Conservation (phyloP, 176 grass and related monocot species). For the Elymus sibiricus region DNA sequence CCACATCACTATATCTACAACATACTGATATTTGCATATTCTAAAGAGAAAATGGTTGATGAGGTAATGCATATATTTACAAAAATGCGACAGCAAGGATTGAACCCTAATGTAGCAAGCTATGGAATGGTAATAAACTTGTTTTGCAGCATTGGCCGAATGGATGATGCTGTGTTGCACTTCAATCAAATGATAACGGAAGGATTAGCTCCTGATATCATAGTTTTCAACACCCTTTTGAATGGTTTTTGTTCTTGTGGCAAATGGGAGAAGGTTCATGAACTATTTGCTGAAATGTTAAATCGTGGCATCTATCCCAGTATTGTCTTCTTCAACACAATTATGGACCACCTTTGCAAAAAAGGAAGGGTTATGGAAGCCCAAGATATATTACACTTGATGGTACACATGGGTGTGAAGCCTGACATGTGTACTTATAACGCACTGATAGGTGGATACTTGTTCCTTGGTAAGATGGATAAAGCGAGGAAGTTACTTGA, state of each 20-base stretch:
- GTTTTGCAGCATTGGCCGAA: background rate
- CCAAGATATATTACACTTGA: background rate
- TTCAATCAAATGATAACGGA: background rate
- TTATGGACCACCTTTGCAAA: background rate
- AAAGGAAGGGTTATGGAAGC: background rate
- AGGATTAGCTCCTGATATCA: background rate
- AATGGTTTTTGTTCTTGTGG: background rate
- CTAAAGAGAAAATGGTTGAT: background rate
- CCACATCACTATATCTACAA: background rate
- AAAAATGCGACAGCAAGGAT: background rate
- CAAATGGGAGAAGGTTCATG: background rate
- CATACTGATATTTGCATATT: background rate
- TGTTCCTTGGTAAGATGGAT: background rate
- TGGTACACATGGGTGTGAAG: background rate
- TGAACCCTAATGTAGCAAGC: background rate
- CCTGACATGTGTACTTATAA: background rate
- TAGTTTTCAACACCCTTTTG: background rate
- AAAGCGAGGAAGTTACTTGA: background rate
- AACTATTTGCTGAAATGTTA: background rate
- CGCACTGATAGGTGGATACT: background rate
- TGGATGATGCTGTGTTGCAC: background rate
- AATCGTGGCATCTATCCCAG: background rate
- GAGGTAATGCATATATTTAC: background rate
- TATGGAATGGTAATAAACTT: background rate
- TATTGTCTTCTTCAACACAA: background rate